Evolutionary conservation across 228 moss, liverwort and hornwort species (phyloP).

Genomic region (Sphagnum fallax): DNA sequence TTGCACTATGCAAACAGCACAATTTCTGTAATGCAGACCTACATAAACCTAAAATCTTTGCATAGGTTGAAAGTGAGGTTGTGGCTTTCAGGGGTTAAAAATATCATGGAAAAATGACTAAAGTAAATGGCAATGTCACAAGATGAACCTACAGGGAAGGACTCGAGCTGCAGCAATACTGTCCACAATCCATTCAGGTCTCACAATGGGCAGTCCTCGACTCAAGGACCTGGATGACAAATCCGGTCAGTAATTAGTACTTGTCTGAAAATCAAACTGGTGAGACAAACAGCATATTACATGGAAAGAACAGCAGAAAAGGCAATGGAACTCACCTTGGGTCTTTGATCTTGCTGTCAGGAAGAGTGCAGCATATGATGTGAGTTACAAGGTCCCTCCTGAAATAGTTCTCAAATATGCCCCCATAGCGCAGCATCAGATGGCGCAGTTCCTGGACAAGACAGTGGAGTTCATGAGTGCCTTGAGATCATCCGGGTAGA

Average conservation of each 20-base stretch:
- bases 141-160: constrained; percentile 60
- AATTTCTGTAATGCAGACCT: background rate
- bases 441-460: constrained; percentile 76
- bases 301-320: too few relatives aligned
- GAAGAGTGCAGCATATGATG: constrained; percentile 91
- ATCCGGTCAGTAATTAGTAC: background rate
- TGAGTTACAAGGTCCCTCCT: constrained; percentile 86
- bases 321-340: constrained; percentile 45
- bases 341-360: constrained; percentile 95
- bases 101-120: too few relatives aligned
- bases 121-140: too few relatives aligned
- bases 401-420: constrained; percentile 92
- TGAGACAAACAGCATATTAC: background rate
- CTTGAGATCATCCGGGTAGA: background rate
- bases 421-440: constrained; percentile 90
- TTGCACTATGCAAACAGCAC: background rate
- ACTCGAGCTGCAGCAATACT: constrained; percentile 73
- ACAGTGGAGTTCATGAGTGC: background rate
- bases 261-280: background rate
- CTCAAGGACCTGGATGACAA: constrained; percentile 71
- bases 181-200: constrained; percentile 94
- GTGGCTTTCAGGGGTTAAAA: too few relatives aligned
- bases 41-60: background rate
- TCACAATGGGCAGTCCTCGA: constrained; percentile 92
- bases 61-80: too few relatives aligned